phyloP scores from a whole-genome alignment of 75 land plant species.

The Selaginella moellendorffii region DNA sequence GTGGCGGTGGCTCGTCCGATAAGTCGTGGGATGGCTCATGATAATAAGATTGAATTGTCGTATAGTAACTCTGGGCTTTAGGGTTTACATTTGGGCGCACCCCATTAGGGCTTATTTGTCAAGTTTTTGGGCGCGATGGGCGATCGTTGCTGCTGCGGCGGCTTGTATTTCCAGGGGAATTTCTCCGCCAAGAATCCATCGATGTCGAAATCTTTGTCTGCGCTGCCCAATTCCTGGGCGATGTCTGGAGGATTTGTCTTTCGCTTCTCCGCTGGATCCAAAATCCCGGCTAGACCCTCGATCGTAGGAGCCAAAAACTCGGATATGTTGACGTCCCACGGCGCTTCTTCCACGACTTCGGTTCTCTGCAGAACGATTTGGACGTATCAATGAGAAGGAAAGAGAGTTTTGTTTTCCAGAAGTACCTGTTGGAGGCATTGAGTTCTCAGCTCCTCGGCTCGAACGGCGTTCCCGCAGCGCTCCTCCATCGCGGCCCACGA shows the following conservation, averaged over 20 bases:
- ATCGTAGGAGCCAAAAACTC: constrained; percentile 76
- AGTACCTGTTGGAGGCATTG: constrained; percentile 82
- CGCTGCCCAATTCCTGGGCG: neutral
- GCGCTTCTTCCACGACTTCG: constrained; percentile 86
- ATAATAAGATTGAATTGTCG: too few species aligned
- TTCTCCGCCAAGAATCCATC: constrained; percentile 24
- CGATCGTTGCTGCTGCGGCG: neutral
- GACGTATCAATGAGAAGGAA: neutral
- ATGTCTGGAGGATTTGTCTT: neutral
- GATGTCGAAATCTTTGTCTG: constrained; percentile 22
- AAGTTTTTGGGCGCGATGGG: too few species aligned
- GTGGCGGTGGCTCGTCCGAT: too few species aligned
- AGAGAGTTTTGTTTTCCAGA: too few species aligned
- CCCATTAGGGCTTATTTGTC: too few species aligned
- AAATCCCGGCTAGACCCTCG: constrained; percentile 47
- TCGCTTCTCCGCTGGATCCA: constrained; percentile 12
- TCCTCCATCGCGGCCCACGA: constrained; percentile 93
- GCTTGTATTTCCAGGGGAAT: constrained; percentile 20
- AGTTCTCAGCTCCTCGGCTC: constrained; percentile 86
- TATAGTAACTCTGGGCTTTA: too few species aligned
- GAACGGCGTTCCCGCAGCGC: constrained; percentile 53
- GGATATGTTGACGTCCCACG: constrained; percentile 70
- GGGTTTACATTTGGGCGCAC: too few species aligned
- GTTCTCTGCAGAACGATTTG: constrained; percentile 45
- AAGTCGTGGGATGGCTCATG: neutral